Evolutionary conservation across 345 rosid genomes (phyloP), one percentile per base, ranked within the genome.

Genomic region (Dipteronia dyeriana): DNA sequence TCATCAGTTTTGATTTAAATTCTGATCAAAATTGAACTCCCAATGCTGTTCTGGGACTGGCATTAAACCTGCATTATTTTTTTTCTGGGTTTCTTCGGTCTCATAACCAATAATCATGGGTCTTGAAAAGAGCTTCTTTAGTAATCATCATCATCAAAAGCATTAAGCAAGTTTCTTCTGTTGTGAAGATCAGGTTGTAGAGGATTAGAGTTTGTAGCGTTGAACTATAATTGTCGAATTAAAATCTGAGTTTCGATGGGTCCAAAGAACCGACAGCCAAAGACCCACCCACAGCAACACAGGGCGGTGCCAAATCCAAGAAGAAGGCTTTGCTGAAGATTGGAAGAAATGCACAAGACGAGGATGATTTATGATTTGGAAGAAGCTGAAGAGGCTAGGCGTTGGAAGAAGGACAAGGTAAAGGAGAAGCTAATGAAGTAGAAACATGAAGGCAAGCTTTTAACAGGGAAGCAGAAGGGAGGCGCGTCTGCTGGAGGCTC

Each of bases 351-450:
- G 97, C 87, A 56, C 91, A 96, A 66, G 98, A 96, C 83, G 98
- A 96, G 85, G 97, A 91, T 13, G 99, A 94, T 79, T 87, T n/a
- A n/a, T n/a, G n/a, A n/a, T n/a, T n/a, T n/a, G n/a, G n/a, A n/a
- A n/a, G n/a, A n/a, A 89, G 98, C 92, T 49, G 99, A 96, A 76
- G 99, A 95, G 88, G 97, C 98, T 79, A 96, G 78, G 83, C 94
- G 97, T 16, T 80, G 77, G 88, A 93, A 84, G 79, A 94, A 92
- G 76, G 98, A 96, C 79, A 96, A 79, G 80, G 98, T 92, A 75
- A 96, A 92, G 85, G 97, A 96, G 82, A 96, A 90, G 78, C 83
- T 90, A 5, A 80, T 88, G 81, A 92, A 85, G 90, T 94, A 92
- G 91, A 96, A 90, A 84, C 94, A 77, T 79, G 99, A 96, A 74